A percentile compares a stretch with the other conserved stretches of the same genome.
phyloP scores from a whole-genome alignment of 148 eudicot genomes.

The Chenopodium formosanum region DNA sequence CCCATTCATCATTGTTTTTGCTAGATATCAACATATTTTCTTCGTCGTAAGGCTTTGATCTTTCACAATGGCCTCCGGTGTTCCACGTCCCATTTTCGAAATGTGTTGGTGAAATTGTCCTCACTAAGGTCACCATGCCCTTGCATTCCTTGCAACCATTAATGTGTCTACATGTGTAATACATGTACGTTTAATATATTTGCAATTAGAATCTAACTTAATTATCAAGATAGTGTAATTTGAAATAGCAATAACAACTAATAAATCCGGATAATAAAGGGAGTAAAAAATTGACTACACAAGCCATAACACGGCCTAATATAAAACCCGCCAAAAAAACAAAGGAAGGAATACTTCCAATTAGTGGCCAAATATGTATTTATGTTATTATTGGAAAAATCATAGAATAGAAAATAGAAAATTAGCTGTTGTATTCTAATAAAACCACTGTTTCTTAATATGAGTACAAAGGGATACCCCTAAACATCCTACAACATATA shows the following conservation, averaged over 20 bases:
- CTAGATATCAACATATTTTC: neutral
- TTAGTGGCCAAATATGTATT: no score
- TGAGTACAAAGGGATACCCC: no score
- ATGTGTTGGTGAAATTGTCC: conserved; percentile 51
- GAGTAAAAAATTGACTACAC: neutral
- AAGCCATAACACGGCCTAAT: no score
- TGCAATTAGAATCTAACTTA: neutral
- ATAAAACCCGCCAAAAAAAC: no score
- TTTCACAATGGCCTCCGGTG: conserved; percentile 41
- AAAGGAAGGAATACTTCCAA: no score
- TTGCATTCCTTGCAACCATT: conserved; percentile 32
- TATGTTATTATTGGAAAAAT: no score
- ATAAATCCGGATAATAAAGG: neutral
- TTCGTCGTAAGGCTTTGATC: conserved; percentile 25
- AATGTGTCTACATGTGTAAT: conserved; percentile 25
- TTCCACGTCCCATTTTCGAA: conserved; percentile 54
- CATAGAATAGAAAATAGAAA: no score
- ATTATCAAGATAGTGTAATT: no score
- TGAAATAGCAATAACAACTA: neutral
- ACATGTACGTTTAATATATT: neutral
- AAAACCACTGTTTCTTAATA: no score
- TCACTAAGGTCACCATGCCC: conserved; percentile 33
- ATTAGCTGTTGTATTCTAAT: no score
- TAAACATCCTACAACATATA: no score
- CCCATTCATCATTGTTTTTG: conserved; percentile 30